Percentiles rank a stretch among this genome's conserved stretches.
These are phyloP conservation scores for Middelhovenomyces tepae DNA, from an alignment of 805 yeast genomes.

Conservation along the genomic window DNA sequence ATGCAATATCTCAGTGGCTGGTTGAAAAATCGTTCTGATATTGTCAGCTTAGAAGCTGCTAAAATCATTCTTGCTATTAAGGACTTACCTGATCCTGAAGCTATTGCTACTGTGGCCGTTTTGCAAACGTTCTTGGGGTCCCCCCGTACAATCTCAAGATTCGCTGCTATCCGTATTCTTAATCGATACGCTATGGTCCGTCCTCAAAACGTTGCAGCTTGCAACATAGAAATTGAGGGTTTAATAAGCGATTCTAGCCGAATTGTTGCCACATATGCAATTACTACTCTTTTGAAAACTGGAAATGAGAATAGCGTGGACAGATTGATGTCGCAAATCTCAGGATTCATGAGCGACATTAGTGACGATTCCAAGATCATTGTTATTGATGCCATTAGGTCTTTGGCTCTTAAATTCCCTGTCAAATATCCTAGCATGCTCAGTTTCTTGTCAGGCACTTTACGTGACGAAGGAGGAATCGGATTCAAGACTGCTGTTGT, in stretches of 20 bases:
- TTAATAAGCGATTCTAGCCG: constrained; percentile 83
- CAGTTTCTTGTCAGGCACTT: constrained; percentile 67
- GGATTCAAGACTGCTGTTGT: constrained; percentile 78
- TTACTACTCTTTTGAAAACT: constrained; percentile 89
- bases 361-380: constrained; percentile 93
- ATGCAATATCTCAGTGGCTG: constrained; percentile 59
- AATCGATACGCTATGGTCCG: constrained; percentile 74
- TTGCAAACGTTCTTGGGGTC: constrained; percentile 73
- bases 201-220: constrained; percentile 62
- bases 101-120: constrained; percentile 54
- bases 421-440: constrained; percentile 77
- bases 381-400: constrained; percentile 89
- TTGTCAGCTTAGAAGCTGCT: constrained; percentile 88
- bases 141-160: constrained; percentile 82
- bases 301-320: constrained; percentile 88
- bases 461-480: constrained; percentile 87
- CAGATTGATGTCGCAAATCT: constrained; percentile 76
- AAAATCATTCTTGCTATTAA: constrained; percentile 55
- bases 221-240: constrained; percentile 78
- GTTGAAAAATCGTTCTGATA: constrained; percentile 73
- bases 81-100: constrained; percentile 52
- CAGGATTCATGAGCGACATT: constrained; percentile 84
- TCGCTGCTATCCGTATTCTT: constrained; percentile 86
- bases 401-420: constrained; percentile 89
- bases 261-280: constrained; percentile 92